A percentile compares a stretch with the other conserved stretches of the same genome.
phyloP scores from a whole-genome alignment of 2,329 filamentous ascomycete species.

The Cladophialophora carrionii region DNA sequence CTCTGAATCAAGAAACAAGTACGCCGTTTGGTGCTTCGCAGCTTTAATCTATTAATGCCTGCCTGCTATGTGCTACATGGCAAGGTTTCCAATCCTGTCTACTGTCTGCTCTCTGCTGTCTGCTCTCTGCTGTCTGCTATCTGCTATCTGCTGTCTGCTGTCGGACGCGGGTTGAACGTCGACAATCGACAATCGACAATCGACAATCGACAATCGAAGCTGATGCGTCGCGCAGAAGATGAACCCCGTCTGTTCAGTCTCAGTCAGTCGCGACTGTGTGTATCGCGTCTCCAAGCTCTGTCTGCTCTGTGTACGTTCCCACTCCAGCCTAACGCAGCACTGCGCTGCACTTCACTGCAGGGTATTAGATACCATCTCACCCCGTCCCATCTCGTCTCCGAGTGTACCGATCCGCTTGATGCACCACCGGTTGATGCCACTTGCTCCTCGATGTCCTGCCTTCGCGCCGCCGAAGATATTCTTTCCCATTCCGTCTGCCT shows the following conservation, averaged over 20 bases:
- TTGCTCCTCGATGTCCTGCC: too few species aligned
- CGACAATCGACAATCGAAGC: neutral
- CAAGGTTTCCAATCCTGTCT: neutral
- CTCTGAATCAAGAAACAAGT: neutral
- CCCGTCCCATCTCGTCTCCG: neutral
- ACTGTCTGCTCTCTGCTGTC: too few species aligned
- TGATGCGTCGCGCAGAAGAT: neutral
- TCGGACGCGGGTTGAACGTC: neutral
- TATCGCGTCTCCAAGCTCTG: neutral
- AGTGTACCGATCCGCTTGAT: neutral
- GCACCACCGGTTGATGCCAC: neutral
- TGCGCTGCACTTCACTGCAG: neutral
- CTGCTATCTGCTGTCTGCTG: neutral
- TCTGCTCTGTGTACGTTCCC: neutral
- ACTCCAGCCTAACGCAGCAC: neutral
- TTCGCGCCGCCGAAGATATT: too few species aligned
- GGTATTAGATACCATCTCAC: neutral
- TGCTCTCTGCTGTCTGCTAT: neutral
- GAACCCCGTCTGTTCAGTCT: neutral
- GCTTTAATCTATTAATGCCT: neutral
- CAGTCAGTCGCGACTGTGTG: neutral
- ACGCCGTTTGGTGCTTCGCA: neutral
- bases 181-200: neutral
- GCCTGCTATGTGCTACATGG: neutral
- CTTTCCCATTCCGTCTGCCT: too few species aligned